Percentiles rank a stretch among this genome's conserved stretches.
Evolutionary conservation across 768 basidiomycete genomes (phyloP).

Genomic region (Suillus tomentosus): DNA sequence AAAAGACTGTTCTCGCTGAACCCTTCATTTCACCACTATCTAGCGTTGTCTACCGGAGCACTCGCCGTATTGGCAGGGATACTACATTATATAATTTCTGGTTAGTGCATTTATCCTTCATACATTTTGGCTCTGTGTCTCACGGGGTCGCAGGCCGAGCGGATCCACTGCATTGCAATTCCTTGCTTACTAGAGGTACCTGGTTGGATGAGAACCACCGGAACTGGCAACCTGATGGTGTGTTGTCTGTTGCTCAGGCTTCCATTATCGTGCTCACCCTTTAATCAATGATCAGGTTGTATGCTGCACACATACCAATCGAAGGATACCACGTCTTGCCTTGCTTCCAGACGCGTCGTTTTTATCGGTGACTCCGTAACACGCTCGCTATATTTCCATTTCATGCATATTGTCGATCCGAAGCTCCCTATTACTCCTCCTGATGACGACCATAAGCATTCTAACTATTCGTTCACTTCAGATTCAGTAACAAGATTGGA

Average conservation of each 20-base stretch:
- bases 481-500: conserved; percentile 48
- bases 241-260: conserved; percentile 9
- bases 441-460: conserved; percentile 67
- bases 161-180: conserved; percentile 73
- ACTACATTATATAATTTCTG: conserved; percentile 43
- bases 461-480: conserved; percentile 55
- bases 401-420: conserved; percentile 62
- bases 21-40: conserved; percentile 53
- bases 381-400: conserved; percentile 76
- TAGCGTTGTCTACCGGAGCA: conserved; percentile 39
- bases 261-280: conserved; percentile 12
- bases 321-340: conserved; percentile 54
- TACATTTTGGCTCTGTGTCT: background rate
- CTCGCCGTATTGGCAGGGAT: conserved; percentile 48
- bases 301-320: conserved; percentile 71
- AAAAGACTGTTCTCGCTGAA: conserved; percentile 39
- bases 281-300: conserved; percentile 56
- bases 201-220: conserved; percentile 71
- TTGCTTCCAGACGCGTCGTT: conserved; percentile 59
- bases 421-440: conserved; percentile 52
- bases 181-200: conserved; percentile 68
- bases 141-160: conserved; percentile 53
- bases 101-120: conserved; percentile 34
- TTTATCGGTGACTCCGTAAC: conserved; percentile 89
- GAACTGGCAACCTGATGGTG: conserved; percentile 91